These are phyloP conservation scores for Alternaria angustiovoidea DNA, from an alignment of 2,329 filamentous ascomycete genomes.

Conservation along the genomic window DNA sequence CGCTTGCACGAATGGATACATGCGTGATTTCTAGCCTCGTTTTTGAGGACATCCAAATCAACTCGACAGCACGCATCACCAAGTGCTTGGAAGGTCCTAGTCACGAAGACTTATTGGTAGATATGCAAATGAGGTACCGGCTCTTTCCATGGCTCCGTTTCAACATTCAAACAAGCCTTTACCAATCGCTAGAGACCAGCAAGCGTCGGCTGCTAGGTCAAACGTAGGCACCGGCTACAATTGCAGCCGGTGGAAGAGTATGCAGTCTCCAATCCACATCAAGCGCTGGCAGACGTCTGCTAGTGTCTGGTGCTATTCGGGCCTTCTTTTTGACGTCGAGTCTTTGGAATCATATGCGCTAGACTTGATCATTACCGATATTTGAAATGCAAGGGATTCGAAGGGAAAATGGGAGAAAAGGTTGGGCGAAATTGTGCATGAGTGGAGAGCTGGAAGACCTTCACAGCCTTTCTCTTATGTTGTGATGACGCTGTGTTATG, in stretches of 20 bases:
- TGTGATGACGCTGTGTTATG: not conserved
- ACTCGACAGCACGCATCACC: not conserved
- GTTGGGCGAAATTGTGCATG: not conserved
- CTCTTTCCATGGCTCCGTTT: not conserved
- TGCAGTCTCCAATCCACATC: not conserved
- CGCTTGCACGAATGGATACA: not conserved
- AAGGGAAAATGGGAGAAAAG: no score
- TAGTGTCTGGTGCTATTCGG: slow-evolving; percentile 3
- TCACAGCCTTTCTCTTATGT: not conserved
- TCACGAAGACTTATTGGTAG: not conserved
- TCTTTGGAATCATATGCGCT: not conserved
- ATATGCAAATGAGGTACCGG: not conserved
- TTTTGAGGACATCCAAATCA: not conserved
- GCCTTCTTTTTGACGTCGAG: not conserved
- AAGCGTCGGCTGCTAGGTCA: not conserved
- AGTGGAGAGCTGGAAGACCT: not conserved
- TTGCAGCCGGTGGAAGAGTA: not conserved
- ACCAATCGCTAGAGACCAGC: not conserved
- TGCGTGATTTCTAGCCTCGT: not conserved
- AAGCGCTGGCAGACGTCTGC: not conserved
- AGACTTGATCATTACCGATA: not conserved
- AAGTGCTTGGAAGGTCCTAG: not conserved
- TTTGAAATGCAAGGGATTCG: not conserved
- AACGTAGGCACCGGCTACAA: not conserved
- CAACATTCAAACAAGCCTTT: not conserved